These are phyloP conservation scores for Clavispora asparagi DNA, from an alignment of 805 yeast genomes.

Conservation along the genomic window DNA sequence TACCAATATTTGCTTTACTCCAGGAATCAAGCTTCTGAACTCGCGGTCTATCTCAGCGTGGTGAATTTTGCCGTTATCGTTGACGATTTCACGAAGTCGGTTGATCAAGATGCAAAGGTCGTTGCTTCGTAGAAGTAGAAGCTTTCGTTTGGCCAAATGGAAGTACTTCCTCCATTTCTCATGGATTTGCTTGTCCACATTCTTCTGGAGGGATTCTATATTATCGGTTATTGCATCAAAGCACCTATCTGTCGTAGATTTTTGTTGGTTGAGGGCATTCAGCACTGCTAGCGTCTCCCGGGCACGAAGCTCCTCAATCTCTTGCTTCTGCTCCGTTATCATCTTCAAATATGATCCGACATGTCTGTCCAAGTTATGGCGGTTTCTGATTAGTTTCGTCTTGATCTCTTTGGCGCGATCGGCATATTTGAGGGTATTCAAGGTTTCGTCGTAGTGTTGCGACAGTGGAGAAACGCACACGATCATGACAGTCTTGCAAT, in stretches of 20 bases:
- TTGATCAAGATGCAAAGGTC: slow-evolving; percentile 5
- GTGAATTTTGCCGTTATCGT: background rate
- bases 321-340: slow-evolving; percentile 75
- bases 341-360: slow-evolving; percentile 79
- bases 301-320: slow-evolving; percentile 60
- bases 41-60: background rate
- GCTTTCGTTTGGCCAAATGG: slow-evolving; percentile 43
- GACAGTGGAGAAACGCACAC: slow-evolving; percentile 89
- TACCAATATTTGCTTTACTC: slow-evolving; percentile 3
- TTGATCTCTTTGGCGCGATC: slow-evolving; percentile 87
- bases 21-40: background rate
- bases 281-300: slow-evolving; percentile 46
- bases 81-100: background rate
- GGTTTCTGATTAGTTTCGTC: slow-evolving; percentile 71
- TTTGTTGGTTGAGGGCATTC: slow-evolving; percentile 13
- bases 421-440: slow-evolving; percentile 87
- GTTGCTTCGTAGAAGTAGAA: slow-evolving; percentile 15
- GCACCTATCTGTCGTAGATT: slow-evolving; percentile 13
- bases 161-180: slow-evolving; percentile 41
- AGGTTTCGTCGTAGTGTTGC: slow-evolving; percentile 86
- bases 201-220: slow-evolving; percentile 35
- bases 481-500: slow-evolving; percentile 93
- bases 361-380: slow-evolving; percentile 71
- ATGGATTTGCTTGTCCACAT: slow-evolving; percentile 39
- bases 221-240: slow-evolving; percentile 36